Conservation (phyloP, 1,284 basidiomycete species). For the Retiboletus flavoniger region DNA sequence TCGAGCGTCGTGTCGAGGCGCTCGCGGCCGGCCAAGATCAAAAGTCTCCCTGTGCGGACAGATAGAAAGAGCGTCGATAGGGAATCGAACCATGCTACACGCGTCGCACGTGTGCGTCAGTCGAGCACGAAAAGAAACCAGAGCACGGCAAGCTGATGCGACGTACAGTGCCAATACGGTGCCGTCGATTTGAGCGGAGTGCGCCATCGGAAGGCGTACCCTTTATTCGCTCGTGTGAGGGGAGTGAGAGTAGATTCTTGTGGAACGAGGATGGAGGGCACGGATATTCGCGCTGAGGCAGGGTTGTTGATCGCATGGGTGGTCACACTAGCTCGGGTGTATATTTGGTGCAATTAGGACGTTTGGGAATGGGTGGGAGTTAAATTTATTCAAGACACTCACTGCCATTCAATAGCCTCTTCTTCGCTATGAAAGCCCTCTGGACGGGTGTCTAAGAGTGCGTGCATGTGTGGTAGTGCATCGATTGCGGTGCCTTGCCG, state of each 20-base stretch:
- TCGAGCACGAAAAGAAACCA: neutral
- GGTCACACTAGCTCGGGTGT: slow-evolving; percentile 7
- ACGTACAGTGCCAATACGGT: slow-evolving; percentile 85
- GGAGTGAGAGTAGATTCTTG: slow-evolving; percentile 40
- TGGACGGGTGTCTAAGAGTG: slow-evolving; percentile 82
- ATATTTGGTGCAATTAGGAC: neutral
- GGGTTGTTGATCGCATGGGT: slow-evolving; percentile 74
- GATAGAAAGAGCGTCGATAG: slow-evolving; percentile 79
- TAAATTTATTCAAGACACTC: slow-evolving; percentile 36
- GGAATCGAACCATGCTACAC: slow-evolving; percentile 84
- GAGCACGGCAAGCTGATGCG: neutral
- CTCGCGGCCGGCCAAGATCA: slow-evolving; percentile 92
- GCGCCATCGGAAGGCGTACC: slow-evolving; percentile 64
- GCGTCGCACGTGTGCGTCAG: neutral
- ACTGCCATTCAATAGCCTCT: slow-evolving; percentile 96
- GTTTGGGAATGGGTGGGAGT: neutral
- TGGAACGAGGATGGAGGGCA: slow-evolving; percentile 72
- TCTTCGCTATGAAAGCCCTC: slow-evolving; percentile 80
- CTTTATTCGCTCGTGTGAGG: slow-evolving; percentile 27
- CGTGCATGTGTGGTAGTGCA: slow-evolving; percentile 87
- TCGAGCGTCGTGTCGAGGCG: slow-evolving; percentile 90
- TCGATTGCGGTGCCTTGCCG: slow-evolving; percentile 86
- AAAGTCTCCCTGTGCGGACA: slow-evolving; percentile 76
- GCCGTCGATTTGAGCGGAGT: slow-evolving; percentile 84
- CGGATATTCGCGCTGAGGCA: slow-evolving; percentile 79